Base-by-base conservation (phyloP, 495 filamentous ascomycete species). In the Lepraria neglecta region DNA sequence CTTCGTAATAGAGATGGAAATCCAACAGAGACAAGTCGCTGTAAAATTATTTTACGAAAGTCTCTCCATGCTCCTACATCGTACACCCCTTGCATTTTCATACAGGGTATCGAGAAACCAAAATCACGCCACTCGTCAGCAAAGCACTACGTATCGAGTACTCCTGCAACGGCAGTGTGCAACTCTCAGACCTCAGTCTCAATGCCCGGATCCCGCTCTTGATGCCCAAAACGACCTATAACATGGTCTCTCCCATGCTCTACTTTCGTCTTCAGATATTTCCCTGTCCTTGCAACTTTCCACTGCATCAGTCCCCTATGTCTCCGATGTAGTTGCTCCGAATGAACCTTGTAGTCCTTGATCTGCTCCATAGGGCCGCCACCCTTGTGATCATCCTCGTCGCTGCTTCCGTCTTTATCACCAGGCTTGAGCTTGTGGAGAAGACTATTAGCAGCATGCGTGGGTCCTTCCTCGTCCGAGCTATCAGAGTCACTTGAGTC, bases 271-370 rank as follows among this genome's bases (percentile, higher is more conserved):
- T 73, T 71, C 54, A 74, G 64, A 66, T 70, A 77, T 28, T 74
- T 58, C 33, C 72, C 64, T 0, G 76, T 78, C 33, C 76, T 68
- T 7, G 74, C 75, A 14, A 69, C 68, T 67, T 75, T 77, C 75
- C 74, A 79, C 66, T 78, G 76, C 76, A 78, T 77, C 24, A 76
- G 14, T 3, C 76, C 77, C 44, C 75, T 62, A 65, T 79, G 70
- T 58, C 65, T 64, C 48, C 76, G 60, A 64, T 78, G 73, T 60
- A 78, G 54, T 54, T 76, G 70, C 62, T 75, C 69, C 31, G 63
- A 62, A 67, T 78, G 66, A 33, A 69, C 62, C 54, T 72, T 77
- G 54, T 77, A 78, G 15, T 77, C 73, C 56, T 68, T 70, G 33
- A 75, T 61, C 58, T 70, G 62, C 31, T 75, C 71, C 6, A 77